Evolutionary conservation across 140 eudicot genomes (phyloP).

Genomic region (Anethum foeniculum): DNA sequence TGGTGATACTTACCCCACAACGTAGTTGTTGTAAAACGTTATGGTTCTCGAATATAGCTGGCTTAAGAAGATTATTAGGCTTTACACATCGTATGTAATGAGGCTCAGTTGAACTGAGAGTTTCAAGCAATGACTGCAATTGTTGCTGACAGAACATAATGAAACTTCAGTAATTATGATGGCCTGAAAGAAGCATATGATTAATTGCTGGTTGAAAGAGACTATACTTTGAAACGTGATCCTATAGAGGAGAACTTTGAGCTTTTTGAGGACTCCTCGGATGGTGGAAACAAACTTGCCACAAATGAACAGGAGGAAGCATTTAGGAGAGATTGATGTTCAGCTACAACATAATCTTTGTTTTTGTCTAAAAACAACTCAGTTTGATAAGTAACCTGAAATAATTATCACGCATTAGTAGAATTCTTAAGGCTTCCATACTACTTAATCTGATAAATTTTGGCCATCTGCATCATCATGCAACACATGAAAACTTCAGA

Average conservation of each 20-base stretch:
- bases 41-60: slow-evolving; percentile 77
- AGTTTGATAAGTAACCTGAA: slow-evolving; percentile 93
- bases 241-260: slow-evolving; percentile 93
- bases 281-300: slow-evolving; percentile 55
- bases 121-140: slow-evolving; percentile 90
- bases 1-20: slow-evolving; percentile 65
- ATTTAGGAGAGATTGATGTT: slow-evolving; percentile 84
- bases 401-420: slow-evolving; percentile 5
- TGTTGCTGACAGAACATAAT: slow-evolving; percentile 56
- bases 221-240: slow-evolving; percentile 70
- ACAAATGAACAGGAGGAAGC: slow-evolving; percentile 76
- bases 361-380: slow-evolving; percentile 87
- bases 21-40: slow-evolving; percentile 92
- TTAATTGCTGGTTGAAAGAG: neutral
- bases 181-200: neutral
- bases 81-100: slow-evolving; percentile 87
- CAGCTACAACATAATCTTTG: slow-evolving; percentile 97
- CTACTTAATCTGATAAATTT: neutral
- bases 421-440: neutral
- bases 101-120: slow-evolving; percentile 90
- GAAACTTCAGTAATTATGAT: neutral
- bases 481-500: slow-evolving; percentile 23
- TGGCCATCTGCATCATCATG: neutral
- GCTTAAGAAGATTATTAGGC: slow-evolving; percentile 86
- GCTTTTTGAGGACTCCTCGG: slow-evolving; percentile 77